Conservation (phyloP, 768 basidiomycete species). For the Leccinum olivaceopallidum region DNA sequence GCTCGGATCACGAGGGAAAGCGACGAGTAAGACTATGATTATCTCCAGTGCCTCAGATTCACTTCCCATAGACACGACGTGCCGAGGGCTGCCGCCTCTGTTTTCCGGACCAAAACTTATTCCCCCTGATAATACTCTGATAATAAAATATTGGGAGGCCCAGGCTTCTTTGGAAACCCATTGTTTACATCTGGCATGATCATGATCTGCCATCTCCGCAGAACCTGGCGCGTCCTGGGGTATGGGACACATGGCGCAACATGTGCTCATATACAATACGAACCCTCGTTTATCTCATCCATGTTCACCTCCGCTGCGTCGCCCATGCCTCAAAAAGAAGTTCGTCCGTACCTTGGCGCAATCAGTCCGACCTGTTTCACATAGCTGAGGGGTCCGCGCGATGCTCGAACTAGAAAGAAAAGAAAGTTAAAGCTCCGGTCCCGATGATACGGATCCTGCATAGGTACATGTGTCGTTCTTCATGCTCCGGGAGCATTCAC, state of each 20-base stretch:
- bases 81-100: neutral
- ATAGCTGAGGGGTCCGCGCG: neutral
- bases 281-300: too few species aligned
- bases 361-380: neutral
- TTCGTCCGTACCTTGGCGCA: neutral
- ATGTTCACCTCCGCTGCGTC: neutral
- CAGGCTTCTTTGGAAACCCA: too few species aligned
- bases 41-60: too few species aligned
- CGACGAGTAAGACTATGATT: too few species aligned
- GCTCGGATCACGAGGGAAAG: too few species aligned
- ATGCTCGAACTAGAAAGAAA: neutral
- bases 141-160: neutral
- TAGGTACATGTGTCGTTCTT: neutral
- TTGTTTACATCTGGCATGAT: too few species aligned
- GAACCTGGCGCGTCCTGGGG: too few species aligned
- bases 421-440: constrained; percentile 14
- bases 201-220: too few species aligned
- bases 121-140: neutral
- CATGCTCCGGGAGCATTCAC: neutral
- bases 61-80: neutral
- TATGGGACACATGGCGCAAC: neutral
- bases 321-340: constrained; percentile 1
- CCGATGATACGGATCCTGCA: neutral
- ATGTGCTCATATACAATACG: neutral
- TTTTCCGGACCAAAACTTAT: constrained; percentile 4